Evolutionary conservation across 2,329 filamentous ascomycete genomes (phyloP).

Genomic region (Paraphoma sp.): DNA sequence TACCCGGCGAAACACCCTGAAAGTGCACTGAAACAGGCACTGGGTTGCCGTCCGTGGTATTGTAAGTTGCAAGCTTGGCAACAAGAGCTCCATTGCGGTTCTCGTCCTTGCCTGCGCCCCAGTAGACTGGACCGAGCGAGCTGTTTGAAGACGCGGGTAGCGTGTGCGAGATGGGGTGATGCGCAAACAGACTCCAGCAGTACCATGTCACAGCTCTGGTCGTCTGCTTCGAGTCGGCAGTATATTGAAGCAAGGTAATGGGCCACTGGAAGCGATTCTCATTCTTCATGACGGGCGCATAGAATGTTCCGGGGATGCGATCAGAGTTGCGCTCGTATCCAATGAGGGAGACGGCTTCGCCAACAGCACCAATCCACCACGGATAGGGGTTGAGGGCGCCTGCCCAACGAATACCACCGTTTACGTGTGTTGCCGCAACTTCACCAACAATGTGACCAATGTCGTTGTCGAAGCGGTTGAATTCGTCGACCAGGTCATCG

Average conservation of each 20-base stretch:
- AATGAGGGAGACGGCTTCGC: conserved; percentile 70
- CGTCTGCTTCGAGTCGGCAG: conserved; percentile 46
- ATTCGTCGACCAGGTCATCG: conserved; percentile 50
- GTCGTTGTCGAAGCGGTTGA: conserved; percentile 58
- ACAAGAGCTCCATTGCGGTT: conserved; percentile 38
- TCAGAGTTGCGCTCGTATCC: conserved; percentile 71
- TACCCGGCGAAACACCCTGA: conserved; percentile 33
- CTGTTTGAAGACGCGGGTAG: conserved; percentile 49
- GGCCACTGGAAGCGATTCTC: conserved; percentile 45
- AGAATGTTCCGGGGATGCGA: conserved; percentile 59
- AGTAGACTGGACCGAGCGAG: conserved; percentile 53
- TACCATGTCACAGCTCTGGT: conserved; percentile 40
- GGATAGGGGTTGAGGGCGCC: conserved; percentile 30
- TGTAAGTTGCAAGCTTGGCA: conserved; percentile 59
- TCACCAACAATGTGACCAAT: conserved; percentile 42
- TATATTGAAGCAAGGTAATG: conserved; percentile 50
- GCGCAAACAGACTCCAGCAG: conserved; percentile 51
- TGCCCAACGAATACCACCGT: conserved; percentile 37
- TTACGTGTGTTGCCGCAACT: conserved; percentile 43
- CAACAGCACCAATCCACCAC: conserved; percentile 63
- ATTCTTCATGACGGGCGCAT: conserved; percentile 44
- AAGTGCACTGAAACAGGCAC: conserved; percentile 36
- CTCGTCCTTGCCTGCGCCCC: conserved; percentile 51
- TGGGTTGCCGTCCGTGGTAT: conserved; percentile 48
- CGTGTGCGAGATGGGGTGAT: conserved; percentile 52